Base-by-base conservation (phyloP, 441 rosid genomes). In the Geranium incanum region DNA sequence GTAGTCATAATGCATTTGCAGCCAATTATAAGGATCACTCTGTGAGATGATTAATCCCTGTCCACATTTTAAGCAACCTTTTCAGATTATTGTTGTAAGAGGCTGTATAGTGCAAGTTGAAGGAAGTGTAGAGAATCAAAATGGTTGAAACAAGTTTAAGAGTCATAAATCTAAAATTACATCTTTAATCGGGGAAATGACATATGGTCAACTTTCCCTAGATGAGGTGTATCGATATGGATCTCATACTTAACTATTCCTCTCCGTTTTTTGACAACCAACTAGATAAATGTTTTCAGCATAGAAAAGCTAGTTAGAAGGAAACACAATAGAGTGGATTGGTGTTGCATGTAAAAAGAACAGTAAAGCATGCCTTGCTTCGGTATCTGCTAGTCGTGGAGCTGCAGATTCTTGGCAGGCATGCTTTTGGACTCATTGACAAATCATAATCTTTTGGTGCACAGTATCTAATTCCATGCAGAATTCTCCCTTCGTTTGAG, bases 361-460 rank as follows among this genome's bases (percentile, higher is more conserved):
- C 33, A 28, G 33, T 28, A 28, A 1, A 28, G 2, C 41, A 38
- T 6, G 41, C 41, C 41, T 38, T 38, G 41, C 41, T 38, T 38
- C 3, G 8, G 6, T 38, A 6, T 38, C 41, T 38, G 41, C 41
- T 38, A 38, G 41, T 6, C 8, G 8, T 38, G 6, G 41, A 38
- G 41, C 41, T 38, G 5, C 41, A 38, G 41, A 38, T 38, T 38
- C 41, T 38, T 38, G 41, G 41, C 41, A 50, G 57, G 57, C 57
- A 50, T 50, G 57, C 57, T 50, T 50, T 50, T 50, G 57, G 57
- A 16, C 18, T n/a, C 57, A n/a, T 50, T 50, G 57, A 50, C 57
- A 50, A 50, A 50, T 13, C 57, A 50, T 15, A 5, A 50, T 50
- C 13, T 13, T 13, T 50, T 50, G 57, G 57, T 50, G 57, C 18